phyloP scores from a whole-genome alignment of 768 basidiomycete genomes.

The Panus rudis region DNA sequence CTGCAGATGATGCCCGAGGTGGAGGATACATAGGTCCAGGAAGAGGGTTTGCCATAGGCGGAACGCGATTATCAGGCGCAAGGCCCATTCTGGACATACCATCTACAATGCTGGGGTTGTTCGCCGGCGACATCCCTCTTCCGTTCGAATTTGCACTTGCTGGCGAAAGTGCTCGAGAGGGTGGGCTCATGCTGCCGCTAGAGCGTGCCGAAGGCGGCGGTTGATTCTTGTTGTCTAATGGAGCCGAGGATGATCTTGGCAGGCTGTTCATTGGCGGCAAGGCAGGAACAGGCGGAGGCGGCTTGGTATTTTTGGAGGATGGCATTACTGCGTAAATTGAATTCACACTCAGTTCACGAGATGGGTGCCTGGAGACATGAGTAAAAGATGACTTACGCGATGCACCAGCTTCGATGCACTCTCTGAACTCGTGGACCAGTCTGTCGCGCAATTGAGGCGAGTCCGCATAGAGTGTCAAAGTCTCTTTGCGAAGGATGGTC shows the following conservation, averaged over 20 bases:
- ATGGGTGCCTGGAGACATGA: neutral
- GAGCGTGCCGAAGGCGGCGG: conserved; percentile 8
- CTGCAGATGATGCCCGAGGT: conserved; percentile 6
- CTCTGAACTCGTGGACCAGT: conserved; percentile 64
- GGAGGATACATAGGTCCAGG: neutral
- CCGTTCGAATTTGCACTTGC: conserved; percentile 15
- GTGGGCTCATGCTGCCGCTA: conserved; percentile 17
- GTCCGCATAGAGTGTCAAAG: conserved; percentile 56
- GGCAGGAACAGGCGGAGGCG: conserved; percentile 61
- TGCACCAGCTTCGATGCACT: conserved; percentile 78
- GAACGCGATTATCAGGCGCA: neutral
- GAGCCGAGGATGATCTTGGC: conserved; percentile 18
- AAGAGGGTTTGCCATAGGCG: conserved; percentile 2
- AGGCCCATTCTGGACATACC: conserved; percentile 6
- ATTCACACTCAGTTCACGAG: neutral
- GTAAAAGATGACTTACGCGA: conserved; percentile 45
- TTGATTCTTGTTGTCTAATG: conserved; percentile 6
- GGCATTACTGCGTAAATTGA: neutral
- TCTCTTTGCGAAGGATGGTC: conserved; percentile 85
- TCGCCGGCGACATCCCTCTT: neutral
- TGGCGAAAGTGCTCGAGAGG: too few species aligned
- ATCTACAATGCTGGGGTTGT: conserved; percentile 3
- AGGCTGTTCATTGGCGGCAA: conserved; percentile 24
- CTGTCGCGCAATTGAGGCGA: conserved; percentile 52
- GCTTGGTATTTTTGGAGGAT: conserved; percentile 34